phyloP scores from a whole-genome alignment of 192 early-diverging fungal species.

The Blastocladiella britannica region DNA sequence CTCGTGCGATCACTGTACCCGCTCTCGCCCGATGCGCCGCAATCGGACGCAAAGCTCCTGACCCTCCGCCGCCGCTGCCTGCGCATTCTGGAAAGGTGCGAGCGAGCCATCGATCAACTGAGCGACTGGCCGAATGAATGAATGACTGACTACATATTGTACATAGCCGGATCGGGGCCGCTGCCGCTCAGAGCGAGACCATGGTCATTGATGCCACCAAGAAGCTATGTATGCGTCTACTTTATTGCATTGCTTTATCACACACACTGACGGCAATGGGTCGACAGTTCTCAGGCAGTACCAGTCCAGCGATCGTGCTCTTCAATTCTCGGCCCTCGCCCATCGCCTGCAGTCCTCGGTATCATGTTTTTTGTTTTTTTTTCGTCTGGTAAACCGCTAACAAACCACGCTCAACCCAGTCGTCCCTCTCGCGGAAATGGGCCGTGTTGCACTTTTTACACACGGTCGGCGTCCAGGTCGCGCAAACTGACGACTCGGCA shows the following conservation, averaged over 20 bases:
- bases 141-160: too few species aligned
- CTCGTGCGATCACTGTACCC: too few species aligned
- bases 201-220: constrained; percentile 36
- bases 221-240: constrained; percentile 31
- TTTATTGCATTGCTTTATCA: constrained; percentile 8
- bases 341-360: constrained; percentile 18
- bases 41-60: not conserved
- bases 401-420: too few species aligned
- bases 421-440: constrained; percentile 30
- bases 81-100: constrained; percentile 10
- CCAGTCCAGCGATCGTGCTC: constrained; percentile 21
- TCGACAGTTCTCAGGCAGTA: constrained; percentile 33
- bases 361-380: not conserved
- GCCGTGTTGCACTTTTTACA: constrained; percentile 29
- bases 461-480: constrained; percentile 17
- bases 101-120: too few species aligned
- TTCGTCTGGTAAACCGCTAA: too few species aligned
- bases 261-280: too few species aligned
- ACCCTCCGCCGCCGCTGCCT: not conserved
- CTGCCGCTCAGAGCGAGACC: constrained; percentile 29
- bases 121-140: too few species aligned
- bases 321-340: constrained; percentile 36
- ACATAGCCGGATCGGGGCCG: constrained; percentile 31
- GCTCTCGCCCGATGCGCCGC: too few species aligned
- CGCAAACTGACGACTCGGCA: constrained; percentile 4